These are phyloP conservation scores for Russula olivacea DNA, from an alignment of 768 basidiomycete genomes.

Conservation along the genomic window DNA sequence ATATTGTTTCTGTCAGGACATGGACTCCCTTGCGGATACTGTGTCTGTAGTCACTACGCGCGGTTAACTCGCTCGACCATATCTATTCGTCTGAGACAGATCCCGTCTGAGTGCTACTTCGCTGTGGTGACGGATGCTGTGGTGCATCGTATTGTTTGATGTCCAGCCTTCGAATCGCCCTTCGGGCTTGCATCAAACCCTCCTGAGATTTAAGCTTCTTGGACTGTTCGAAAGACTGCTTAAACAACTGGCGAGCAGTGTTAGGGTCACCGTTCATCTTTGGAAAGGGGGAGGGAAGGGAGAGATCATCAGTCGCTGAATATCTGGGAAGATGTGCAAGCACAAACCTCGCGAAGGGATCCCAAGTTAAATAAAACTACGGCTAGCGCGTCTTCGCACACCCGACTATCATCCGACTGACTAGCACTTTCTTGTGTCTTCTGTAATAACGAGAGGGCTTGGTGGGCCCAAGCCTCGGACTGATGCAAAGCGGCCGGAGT, in stretches of 20 bases:
- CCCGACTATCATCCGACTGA: conserved; percentile 5
- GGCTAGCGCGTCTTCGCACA: conserved; percentile 22
- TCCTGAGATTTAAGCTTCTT: conserved; percentile 20
- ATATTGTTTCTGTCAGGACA: neutral
- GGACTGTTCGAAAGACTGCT: conserved; percentile 21
- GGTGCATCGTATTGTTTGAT: conserved; percentile 2
- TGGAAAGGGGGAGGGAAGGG: neutral
- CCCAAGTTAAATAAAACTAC: conserved; percentile 24
- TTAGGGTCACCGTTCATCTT: conserved; percentile 20
- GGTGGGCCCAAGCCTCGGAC: conserved; percentile 59
- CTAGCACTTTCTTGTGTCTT: conserved; percentile 24
- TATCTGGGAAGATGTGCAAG: neutral
- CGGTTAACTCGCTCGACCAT: neutral
- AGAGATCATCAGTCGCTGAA: neutral
- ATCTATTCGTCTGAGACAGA: conserved; percentile 19
- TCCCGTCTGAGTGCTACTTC: conserved; percentile 9
- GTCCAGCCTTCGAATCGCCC: conserved; percentile 20
- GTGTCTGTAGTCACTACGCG: conserved; percentile 7
- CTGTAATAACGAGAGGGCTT: conserved; percentile 38
- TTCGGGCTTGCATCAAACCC: conserved; percentile 18
- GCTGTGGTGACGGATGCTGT: neutral
- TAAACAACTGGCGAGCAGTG: conserved; percentile 18
- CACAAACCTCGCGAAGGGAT: conserved; percentile 24
- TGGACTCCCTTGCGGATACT: neutral
- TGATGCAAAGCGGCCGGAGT: conserved; percentile 35